Evolutionary conservation across 129 eudicot genomes (phyloP).

Genomic region (Helianthus annuus): HanXRQr2.0-SUNRISE NC_035440.2:95157179-95157678

Average conservation of each 20-base stretch:
- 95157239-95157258: conserved; percentile 47
- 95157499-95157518: conserved; percentile 42
- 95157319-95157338: conserved; percentile 66
- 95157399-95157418: conserved; percentile 93
- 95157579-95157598: background rate
- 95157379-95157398: conserved; percentile 54
- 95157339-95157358: conserved; percentile 76
- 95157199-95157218: conserved; percentile 21
- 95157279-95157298: conserved; percentile 54
- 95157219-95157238: conserved; percentile 31
- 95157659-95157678: background rate
- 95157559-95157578: conserved; percentile 16
- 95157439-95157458: conserved; percentile 67
- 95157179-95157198: conserved; percentile 34
- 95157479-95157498: conserved; percentile 45
- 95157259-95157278: conserved; percentile 31
- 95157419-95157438: conserved; percentile 68
- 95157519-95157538: background rate
- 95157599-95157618: background rate
- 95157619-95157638: background rate
- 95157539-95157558: background rate
- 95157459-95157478: conserved; percentile 58
- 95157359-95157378: conserved; percentile 92
- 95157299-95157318: conserved; percentile 68
- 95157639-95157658: background rate